These are phyloP conservation scores for Diaporthe velutina DNA, from an alignment of 2,329 filamentous ascomycete genomes.

Conservation along the genomic window DNA sequence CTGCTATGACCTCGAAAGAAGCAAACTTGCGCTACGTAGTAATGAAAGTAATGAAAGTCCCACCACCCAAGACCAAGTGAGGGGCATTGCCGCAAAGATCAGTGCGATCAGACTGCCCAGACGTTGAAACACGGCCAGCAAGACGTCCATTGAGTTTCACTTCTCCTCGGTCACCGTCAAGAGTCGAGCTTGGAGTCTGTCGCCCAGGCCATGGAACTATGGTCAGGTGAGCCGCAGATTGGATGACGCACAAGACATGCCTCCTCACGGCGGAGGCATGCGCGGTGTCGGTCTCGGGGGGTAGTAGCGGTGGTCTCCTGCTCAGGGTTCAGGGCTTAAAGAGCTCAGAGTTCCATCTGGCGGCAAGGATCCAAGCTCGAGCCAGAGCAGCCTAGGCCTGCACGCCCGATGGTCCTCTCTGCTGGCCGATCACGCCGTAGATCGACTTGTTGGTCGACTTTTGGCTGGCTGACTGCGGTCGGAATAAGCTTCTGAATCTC, in stretches of 20 bases:
- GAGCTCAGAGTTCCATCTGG: not conserved
- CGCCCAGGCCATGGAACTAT: not conserved
- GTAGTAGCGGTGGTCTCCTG: not conserved
- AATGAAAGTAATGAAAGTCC: not conserved
- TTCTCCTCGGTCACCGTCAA: slow-evolving; percentile 1
- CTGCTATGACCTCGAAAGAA: not conserved
- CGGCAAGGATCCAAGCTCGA: slow-evolving; percentile 20
- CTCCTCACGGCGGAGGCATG: not conserved
- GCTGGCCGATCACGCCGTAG: slow-evolving; percentile 4
- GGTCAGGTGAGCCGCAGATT: slow-evolving; percentile 21
- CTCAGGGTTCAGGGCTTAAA: slow-evolving; percentile 3
- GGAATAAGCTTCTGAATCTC: slow-evolving; percentile 36
- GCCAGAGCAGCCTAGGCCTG: not conserved
- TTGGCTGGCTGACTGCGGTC: slow-evolving; percentile 17
- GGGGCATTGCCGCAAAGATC: not conserved
- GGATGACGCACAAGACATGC: slow-evolving; percentile 31
- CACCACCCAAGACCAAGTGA: not conserved
- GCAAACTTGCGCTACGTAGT: not conserved
- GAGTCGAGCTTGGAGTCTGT: not conserved
- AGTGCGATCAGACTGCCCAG: slow-evolving; percentile 19
- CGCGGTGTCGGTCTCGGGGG: not conserved
- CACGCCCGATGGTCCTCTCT: slow-evolving; percentile 9
- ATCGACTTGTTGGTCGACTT: not conserved
- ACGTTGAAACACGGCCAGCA: not conserved
- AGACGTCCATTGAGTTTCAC: not conserved